Percentiles rank a stretch among this genome's conserved stretches.
These are phyloP conservation scores for Soucietia sequanensis DNA, from an alignment of 805 yeast genomes.

Conservation along the genomic window DNA sequence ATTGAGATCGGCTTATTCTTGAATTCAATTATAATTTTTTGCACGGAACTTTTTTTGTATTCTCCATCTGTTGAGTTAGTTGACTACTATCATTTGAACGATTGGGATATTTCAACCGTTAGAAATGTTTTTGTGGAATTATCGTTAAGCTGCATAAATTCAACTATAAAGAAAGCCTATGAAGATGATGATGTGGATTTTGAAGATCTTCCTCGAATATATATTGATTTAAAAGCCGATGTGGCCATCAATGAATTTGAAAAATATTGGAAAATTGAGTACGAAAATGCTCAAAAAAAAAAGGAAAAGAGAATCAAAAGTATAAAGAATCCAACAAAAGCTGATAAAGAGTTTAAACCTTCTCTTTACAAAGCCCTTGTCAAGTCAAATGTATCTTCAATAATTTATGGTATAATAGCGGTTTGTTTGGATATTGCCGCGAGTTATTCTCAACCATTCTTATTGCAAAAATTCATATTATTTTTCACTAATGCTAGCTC, in stretches of 20 bases:
- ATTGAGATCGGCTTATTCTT: constrained; percentile 14
- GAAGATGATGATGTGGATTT: constrained; percentile 11
- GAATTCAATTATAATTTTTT: constrained; percentile 14
- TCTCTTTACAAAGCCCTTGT: constrained; percentile 12
- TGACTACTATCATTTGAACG: constrained; percentile 14
- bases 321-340: background rate
- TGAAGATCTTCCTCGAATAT: constrained; percentile 11
- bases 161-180: constrained; percentile 12
- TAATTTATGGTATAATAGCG: constrained; percentile 11
- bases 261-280: constrained; percentile 21
- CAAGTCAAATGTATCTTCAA: constrained; percentile 12
- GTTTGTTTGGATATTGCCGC: constrained; percentile 22
- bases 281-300: constrained; percentile 8
- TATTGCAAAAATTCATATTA: constrained; percentile 26
- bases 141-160: constrained; percentile 14
- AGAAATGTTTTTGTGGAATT: constrained; percentile 11
- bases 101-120: constrained; percentile 7
- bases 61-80: constrained; percentile 17
- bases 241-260: constrained; percentile 17
- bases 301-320: background rate
- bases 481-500: constrained; percentile 17
- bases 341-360: background rate
- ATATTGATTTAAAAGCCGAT: constrained; percentile 12
- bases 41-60: constrained; percentile 16
- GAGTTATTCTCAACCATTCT: constrained; percentile 26